A percentile compares a stretch with the other conserved stretches of the same genome.
Evolutionary conservation across 2,329 filamentous ascomycete species (phyloP).

Genomic region (Camillea tinctor): DNA sequence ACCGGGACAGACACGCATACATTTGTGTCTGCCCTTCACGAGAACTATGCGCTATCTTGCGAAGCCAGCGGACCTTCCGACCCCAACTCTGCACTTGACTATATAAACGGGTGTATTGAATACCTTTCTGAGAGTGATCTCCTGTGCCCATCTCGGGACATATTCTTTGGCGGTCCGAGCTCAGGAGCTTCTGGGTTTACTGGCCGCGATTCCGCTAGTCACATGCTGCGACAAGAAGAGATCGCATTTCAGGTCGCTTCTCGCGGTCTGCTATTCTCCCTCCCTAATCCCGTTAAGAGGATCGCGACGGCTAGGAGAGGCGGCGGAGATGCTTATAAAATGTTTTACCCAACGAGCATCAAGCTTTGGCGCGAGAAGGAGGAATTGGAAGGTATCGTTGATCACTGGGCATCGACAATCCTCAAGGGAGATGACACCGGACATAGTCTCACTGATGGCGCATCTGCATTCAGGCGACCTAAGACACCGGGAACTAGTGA

Average conservation of each 20-base stretch:
- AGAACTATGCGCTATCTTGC: slow-evolving; percentile 90
- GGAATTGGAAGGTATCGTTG: slow-evolving; percentile 73
- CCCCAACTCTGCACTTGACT: slow-evolving; percentile 66
- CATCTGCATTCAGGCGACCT: slow-evolving; percentile 48
- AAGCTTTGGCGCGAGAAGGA: slow-evolving; percentile 83
- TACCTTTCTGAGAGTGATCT: slow-evolving; percentile 85
- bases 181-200: slow-evolving; percentile 44
- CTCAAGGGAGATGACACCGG: slow-evolving; percentile 51
- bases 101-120: slow-evolving; percentile 81
- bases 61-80: slow-evolving; percentile 52
- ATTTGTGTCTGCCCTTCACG: slow-evolving; percentile 85
- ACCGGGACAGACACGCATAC: slow-evolving; percentile 89
- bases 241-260: slow-evolving; percentile 91
- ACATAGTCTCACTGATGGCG: slow-evolving; percentile 43
- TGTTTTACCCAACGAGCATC: slow-evolving; percentile 87
- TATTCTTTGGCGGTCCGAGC: slow-evolving; percentile 64
- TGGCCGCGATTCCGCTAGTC: slow-evolving; percentile 60
- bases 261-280: slow-evolving; percentile 77
- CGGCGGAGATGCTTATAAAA: slow-evolving; percentile 69
- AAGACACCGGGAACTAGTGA: slow-evolving; percentile 33
- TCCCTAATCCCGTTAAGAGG: slow-evolving; percentile 85
- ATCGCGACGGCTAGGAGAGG: slow-evolving; percentile 46
- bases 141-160: slow-evolving; percentile 70
- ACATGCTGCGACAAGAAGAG: slow-evolving; percentile 85
- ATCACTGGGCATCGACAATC: slow-evolving; percentile 63